Percentiles rank a stretch among this genome's conserved stretches.
Conservation (phyloP, 495 filamentous ascomycete species). For the Xylaria palmicola region DNA sequence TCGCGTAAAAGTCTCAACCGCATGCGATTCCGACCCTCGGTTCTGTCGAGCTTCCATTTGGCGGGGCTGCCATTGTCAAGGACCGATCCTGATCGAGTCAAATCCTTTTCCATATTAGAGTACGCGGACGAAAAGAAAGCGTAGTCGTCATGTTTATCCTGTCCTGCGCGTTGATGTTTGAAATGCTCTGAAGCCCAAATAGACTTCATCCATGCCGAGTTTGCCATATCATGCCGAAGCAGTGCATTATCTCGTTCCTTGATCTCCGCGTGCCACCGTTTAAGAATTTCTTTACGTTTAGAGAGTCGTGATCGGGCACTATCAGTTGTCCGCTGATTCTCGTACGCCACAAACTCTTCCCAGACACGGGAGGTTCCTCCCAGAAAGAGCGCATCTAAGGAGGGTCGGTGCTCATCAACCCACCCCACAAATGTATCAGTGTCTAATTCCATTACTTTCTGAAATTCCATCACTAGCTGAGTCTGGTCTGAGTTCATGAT, state of each 20-base stretch:
- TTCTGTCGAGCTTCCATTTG: constrained; percentile 92
- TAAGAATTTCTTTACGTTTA: constrained; percentile 79
- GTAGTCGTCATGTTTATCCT: constrained; percentile 90
- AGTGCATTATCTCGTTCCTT: constrained; percentile 66
- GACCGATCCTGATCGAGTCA: constrained; percentile 74
- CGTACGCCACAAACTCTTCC: constrained; percentile 77
- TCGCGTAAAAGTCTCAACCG: constrained; percentile 81
- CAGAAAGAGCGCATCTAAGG: constrained; percentile 79
- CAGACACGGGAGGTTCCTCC: constrained; percentile 74
- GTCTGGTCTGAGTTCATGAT: constrained; percentile 67
- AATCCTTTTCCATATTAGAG: constrained; percentile 67
- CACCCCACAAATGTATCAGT: constrained; percentile 82
- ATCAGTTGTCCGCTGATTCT: constrained; percentile 75
- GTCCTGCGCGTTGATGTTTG: constrained; percentile 80
- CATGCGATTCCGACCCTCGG: constrained; percentile 95
- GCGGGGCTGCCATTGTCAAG: constrained; percentile 62
- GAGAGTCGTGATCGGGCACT: constrained; percentile 63
- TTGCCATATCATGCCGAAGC: constrained; percentile 76
- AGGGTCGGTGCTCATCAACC: constrained; percentile 79
- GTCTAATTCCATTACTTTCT: constrained; percentile 80
- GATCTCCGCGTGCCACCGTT: constrained; percentile 70
- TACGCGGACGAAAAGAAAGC: constrained; percentile 70
- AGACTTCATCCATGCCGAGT: constrained; percentile 88
- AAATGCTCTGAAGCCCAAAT: constrained; percentile 89
- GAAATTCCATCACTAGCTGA: constrained; percentile 73